Base-by-base conservation (phyloP, 257 asterid genomes). In the Rubia yunnanensis region DNA sequence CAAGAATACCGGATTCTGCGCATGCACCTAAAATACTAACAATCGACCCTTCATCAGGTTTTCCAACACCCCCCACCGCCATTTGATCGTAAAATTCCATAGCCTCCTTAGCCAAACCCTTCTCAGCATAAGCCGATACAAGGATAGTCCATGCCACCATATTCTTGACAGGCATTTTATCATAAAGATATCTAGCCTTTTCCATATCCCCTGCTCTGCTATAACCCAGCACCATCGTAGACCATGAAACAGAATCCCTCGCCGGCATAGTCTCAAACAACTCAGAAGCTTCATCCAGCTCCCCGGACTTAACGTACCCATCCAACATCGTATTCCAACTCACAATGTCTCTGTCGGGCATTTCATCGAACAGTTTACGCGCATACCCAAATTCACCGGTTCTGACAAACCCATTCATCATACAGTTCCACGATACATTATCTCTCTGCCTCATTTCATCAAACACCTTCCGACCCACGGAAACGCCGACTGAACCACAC, bases 211-310 rank as follows among this genome's bases (percentile, higher is more conserved):
- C 94, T 20, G 49, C 64, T 76, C 73, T 88, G 13, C 86, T 80
- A 69, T 74, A 88, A 30, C 98, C 96, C 2, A 78, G 79, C 17
- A 86, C 73, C 77, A 91, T 74, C 0, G 91, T 86, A 14, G 96
- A 83, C 98, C 96, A 91, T 0, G 98, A 85, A 7, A 91, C 86
- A 6, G 84, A 92, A 77, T 91, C 85, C 79, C 90, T 82, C 24
- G 39, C 66, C 1, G 88, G 87, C 79, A 86, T 82, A 41, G 69
- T 85, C 64, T 82, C 69, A 56, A 91, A 91, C 56, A 91, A 64
- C 65, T 83, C 81, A 59, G 80, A 73, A n/a, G 82, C 84, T 34
- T 52, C 41, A 49, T 27, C 38, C 77, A 79, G 24, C 55, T 76
- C 70, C 48, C 80, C 72, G 1, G 66, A 57, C 69, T 73, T 79